Evolutionary conservation across 805 yeast genomes (phyloP), one percentile per base, ranked within the genome.

Genomic region (Kodamaea kakaduensis): DNA sequence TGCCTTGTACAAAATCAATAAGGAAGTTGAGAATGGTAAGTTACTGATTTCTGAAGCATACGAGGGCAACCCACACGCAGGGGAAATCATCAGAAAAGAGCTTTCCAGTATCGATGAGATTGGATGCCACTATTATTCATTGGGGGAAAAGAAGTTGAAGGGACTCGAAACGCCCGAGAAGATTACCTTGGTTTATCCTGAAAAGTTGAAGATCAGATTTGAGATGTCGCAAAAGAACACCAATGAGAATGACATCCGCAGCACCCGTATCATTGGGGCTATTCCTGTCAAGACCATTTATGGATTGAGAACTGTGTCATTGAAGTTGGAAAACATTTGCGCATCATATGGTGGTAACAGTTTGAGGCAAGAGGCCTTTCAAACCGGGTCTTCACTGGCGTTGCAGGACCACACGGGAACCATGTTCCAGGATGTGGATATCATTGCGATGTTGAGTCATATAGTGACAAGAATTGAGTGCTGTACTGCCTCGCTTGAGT

Each of bases 161-260:
- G 98, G 98, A 13, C 71, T 93, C 12, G 98, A 93, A 71, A 81
- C 88, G 22, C 95, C 95, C 2, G 98, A 93, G 57, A 72, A 73
- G 24, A 81, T 93, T 10, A 84, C 94, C 16, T 67, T 87, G 31
- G 76, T 79, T 0, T 89, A 81, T 62, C 95, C 97, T 2, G 66
- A 68, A 37, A 65, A 69, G 17, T 62, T 89, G 37, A 70, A 69
- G 3, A 64, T 81, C 3, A 71, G 97, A 46, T 72, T 72, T 58
- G 75, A 73, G 36, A 52, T 65, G 9, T 54, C 56, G 43, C 47
- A 57, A 40, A 57, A 61, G 38, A 43, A 58, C n/a, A 29, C 48
- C 16, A 43, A 42, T 14, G 52, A 45, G 18, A 46, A 41, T 7
- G 46, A 63, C 52, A 51, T 61, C 45, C 9, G 10, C 14, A 38